A percentile compares a stretch with the other conserved stretches of the same genome.
phyloP scores from a whole-genome alignment of 2,329 filamentous ascomycete genomes.

The Daldinia eschscholtzii region DNA sequence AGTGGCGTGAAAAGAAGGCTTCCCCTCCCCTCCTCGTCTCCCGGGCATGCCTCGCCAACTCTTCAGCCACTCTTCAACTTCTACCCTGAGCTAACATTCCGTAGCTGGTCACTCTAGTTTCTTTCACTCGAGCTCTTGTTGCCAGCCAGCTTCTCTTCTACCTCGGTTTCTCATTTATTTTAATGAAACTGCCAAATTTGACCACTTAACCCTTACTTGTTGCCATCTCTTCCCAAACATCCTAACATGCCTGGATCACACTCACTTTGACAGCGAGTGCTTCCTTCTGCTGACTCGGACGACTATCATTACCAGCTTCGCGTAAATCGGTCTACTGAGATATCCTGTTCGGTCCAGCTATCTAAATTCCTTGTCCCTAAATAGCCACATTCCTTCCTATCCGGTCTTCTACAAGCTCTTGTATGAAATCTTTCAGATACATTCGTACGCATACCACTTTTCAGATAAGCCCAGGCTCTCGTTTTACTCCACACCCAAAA shows the following conservation, averaged over 20 bases:
- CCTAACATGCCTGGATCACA: constrained; percentile 33
- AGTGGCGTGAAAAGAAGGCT: constrained; percentile 50
- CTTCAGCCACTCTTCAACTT: constrained; percentile 48
- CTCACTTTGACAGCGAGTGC: constrained; percentile 43
- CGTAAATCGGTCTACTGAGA: constrained; percentile 33
- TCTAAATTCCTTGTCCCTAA: constrained; percentile 36
- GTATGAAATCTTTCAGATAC: constrained; percentile 60
- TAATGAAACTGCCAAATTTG: constrained; percentile 24
- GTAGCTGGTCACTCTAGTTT: constrained; percentile 30
- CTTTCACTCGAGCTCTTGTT: constrained; percentile 16
- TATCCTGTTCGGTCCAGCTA: constrained; percentile 30
- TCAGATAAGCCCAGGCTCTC: constrained; percentile 56
- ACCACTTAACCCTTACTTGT: constrained; percentile 19
- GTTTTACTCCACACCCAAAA: constrained; percentile 58
- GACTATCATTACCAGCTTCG: constrained; percentile 20
- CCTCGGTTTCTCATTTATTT: constrained; percentile 37
- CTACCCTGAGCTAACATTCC: constrained; percentile 37
- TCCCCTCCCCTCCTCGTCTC: constrained; percentile 46
- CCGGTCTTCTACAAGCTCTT: constrained; percentile 53
- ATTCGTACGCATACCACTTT: constrained; percentile 54
- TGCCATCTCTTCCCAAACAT: constrained; percentile 26
- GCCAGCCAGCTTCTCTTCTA: constrained; percentile 34
- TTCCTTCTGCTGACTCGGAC: constrained; percentile 31
- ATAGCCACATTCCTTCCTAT: constrained; percentile 43
- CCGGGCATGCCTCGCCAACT: constrained; percentile 44